Base-by-base conservation (phyloP, 1,284 basidiomycete species). In the Laetiporus sulphureus region DNA sequence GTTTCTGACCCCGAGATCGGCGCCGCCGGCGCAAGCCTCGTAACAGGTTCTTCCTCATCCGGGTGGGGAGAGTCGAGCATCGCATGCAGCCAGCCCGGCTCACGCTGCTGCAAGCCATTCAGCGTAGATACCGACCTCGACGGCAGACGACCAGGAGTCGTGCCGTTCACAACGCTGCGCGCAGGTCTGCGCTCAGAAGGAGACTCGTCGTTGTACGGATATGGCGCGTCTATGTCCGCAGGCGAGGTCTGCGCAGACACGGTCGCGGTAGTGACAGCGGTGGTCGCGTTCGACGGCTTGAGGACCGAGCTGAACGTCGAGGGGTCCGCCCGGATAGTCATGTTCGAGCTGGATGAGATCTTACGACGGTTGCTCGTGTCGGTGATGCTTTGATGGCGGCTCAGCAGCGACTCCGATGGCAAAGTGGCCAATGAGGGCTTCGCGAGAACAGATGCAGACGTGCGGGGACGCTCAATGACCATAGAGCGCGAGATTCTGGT, bases 251-350 rank as follows among this genome's bases (percentile, higher is more conserved):
- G 35, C 21, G 19, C 32, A 1, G 75, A 75, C 2, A 77, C 79
- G 0, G 77, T 83, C 45, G 79, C 75, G 0, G 75, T 58, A 1
- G 82, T 83, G n/a, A 86, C 45, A 3, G 81, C 81, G 19, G 80
- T 86, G 22, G 83, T 86, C 1, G 81, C 67, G 45, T 71, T 73
- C 0, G 77, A 69, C 0, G 73, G 73, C 10, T 75, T 69, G 32
- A 79, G 61, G 11, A 48, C 73, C 65, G 31, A 65, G 50, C 25
- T 70, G 59, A 54, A 65, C 52, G 47, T 57, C 23, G 53, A 47
- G 0, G 52, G 48, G 23, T 60, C 60, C 12, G 65, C 72, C 31
- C 80, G 75, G 34, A 79, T 58, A 10, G 80, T 84, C 8, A 67
- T 56, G 34, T 65, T 71, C 4, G 79, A 76, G 30, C 64, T 59